phyloP scores from a whole-genome alignment of 257 asterid species.

The Rhazya stricta region DNA sequence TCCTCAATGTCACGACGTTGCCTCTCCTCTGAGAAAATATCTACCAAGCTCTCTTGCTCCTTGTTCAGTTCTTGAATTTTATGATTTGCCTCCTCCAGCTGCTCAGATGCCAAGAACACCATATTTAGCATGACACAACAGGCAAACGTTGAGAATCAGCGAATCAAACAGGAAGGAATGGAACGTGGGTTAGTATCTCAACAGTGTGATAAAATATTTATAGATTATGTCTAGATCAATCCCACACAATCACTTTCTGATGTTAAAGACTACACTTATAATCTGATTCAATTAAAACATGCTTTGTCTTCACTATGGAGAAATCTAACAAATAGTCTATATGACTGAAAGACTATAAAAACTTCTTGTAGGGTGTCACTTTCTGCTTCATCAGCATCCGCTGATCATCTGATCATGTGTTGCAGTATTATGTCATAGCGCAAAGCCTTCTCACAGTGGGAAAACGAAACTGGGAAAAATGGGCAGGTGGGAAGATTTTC shows the following conservation, averaged over 20 bases:
- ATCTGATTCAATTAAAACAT: no score
- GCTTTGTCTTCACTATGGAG: neutral
- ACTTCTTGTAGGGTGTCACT: neutral
- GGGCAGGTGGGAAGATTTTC: neutral
- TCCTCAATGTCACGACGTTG: slow-evolving; percentile 71
- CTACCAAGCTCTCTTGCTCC: slow-evolving; percentile 74
- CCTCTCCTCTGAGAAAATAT: slow-evolving; percentile 85
- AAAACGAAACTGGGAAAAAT: neutral
- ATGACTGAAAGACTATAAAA: neutral
- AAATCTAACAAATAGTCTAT: no score
- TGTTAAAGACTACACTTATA: neutral
- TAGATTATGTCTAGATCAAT: neutral
- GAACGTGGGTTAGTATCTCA: neutral
- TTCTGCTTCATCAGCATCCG: neutral
- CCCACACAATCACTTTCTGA: neutral
- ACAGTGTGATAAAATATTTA: neutral
- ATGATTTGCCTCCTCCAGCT: slow-evolving; percentile 50
- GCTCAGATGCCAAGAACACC: slow-evolving; percentile 20
- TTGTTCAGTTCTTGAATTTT: slow-evolving; percentile 48
- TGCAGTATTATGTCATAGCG: neutral
- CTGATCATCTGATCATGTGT: neutral
- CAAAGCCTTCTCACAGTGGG: neutral
- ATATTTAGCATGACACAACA: neutral
- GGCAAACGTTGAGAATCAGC: neutral
- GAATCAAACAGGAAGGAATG: no score